These are phyloP conservation scores for Dactylis glomerata DNA, from an alignment of 176 grass and related monocot species.

Conservation along the genomic window DNA sequence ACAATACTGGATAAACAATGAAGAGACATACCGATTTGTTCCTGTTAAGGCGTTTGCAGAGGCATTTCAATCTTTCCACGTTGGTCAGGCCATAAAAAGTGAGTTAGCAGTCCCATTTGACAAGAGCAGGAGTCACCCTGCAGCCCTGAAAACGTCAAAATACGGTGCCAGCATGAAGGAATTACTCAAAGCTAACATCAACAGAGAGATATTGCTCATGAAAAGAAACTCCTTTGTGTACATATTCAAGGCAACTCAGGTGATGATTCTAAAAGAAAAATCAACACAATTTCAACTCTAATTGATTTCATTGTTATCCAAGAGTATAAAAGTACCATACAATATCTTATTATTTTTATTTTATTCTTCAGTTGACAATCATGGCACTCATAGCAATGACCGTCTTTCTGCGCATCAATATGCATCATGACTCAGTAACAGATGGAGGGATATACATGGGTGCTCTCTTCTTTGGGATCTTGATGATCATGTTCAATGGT, in stretches of 20 bases:
- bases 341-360: neutral
- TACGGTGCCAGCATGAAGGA: conserved; percentile 64
- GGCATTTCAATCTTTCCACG: conserved; percentile 65
- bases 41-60: conserved; percentile 69
- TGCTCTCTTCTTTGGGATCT: conserved; percentile 52
- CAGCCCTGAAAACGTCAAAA: conserved; percentile 54
- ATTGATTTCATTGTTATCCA: neutral
- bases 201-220: conserved; percentile 69
- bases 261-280: conserved; percentile 32
- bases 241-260: conserved; percentile 62
- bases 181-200: conserved; percentile 60
- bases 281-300: neutral
- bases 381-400: conserved; percentile 69
- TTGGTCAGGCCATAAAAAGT: conserved; percentile 34
- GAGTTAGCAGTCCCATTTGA: conserved; percentile 63
- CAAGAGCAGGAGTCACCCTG: conserved; percentile 60
- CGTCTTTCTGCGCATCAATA: conserved; percentile 62
- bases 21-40: conserved; percentile 57
- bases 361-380: conserved; percentile 30
- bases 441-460: conserved; percentile 64
- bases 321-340: neutral
- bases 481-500: conserved; percentile 78
- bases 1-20: conserved; percentile 67
- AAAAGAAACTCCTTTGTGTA: conserved; percentile 76
- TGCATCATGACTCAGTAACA: conserved; percentile 34